Percentiles rank a stretch among this genome's conserved stretches.
These are phyloP conservation scores for Carex sylvatica DNA, from an alignment of 202 grass and related monocot species.

Conservation along the genomic window DNA sequence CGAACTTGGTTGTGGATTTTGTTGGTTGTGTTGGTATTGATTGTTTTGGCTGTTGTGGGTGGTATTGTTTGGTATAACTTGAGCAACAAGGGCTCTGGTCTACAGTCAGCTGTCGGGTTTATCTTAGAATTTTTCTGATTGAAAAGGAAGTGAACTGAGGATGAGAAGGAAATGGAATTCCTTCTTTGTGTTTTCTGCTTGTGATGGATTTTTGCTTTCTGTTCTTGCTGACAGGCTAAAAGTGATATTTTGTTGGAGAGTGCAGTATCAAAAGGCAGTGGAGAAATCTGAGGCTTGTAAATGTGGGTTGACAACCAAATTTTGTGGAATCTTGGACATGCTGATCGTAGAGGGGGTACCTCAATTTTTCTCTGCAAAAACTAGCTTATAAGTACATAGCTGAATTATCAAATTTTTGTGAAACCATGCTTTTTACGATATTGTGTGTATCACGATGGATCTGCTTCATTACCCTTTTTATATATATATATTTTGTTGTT, in stretches of 20 bases:
- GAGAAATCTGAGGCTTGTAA: not conserved
- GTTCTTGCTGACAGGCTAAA: not conserved
- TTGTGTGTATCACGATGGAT: not conserved
- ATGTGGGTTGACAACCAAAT: too few relatives aligned
- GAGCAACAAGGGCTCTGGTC: conserved; percentile 6
- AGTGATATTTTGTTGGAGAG: not conserved
- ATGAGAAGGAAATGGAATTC: not conserved
- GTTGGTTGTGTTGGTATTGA: conserved; percentile 38
- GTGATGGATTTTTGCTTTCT: conserved; percentile 1
- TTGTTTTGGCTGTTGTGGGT: conserved; percentile 34
- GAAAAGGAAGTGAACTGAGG: not conserved
- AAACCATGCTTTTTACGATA: not conserved
- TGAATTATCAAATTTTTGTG: not conserved
- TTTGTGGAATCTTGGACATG: not conserved
- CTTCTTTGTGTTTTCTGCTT: not conserved
- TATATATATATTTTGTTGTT: not conserved
- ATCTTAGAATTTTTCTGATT: conserved; percentile 17
- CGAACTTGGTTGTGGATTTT: conserved; percentile 36
- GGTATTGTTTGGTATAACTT: conserved; percentile 33
- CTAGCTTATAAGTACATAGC: not conserved
- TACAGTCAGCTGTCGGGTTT: not conserved
- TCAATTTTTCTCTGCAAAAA: not conserved
- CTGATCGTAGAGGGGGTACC: not conserved
- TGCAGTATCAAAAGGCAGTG: not conserved
- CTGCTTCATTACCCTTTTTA: not conserved